phyloP scores from a whole-genome alignment of 768 basidiomycete genomes.

The Pleurotus platypus region DNA sequence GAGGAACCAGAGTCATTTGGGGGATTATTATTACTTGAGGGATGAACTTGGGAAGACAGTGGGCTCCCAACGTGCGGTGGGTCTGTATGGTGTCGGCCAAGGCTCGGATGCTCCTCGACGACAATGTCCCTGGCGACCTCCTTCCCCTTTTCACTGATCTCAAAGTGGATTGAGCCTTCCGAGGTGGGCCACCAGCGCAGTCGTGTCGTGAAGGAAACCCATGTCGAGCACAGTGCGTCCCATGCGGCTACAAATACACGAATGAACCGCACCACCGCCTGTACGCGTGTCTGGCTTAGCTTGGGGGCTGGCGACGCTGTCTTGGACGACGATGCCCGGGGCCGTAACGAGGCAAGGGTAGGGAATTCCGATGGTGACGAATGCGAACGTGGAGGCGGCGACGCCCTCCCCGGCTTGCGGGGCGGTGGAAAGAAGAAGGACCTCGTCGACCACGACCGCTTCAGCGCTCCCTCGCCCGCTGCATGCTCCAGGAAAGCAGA shows the following conservation, averaged over 20 bases:
- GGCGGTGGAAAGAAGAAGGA: conserved; percentile 43
- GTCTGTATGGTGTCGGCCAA: neutral
- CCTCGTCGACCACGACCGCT: conserved; percentile 58
- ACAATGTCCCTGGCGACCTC: neutral
- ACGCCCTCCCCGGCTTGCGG: conserved; percentile 14
- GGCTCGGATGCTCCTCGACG: neutral
- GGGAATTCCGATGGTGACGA: conserved; percentile 58
- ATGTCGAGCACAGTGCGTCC: conserved; percentile 63
- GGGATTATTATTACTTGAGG: conserved; percentile 10
- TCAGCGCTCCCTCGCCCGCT: conserved; percentile 24
- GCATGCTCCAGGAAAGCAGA: conserved; percentile 21
- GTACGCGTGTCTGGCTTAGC: conserved; percentile 27
- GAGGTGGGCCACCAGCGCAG: neutral
- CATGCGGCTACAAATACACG: conserved; percentile 68
- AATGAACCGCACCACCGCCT: conserved; percentile 53
- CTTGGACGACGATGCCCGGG: conserved; percentile 19
- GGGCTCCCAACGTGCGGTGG: neutral
- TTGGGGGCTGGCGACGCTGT: conserved; percentile 22
- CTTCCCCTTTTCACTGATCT: conserved; percentile 16
- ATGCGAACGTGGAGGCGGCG: conserved; percentile 51
- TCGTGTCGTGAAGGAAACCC: conserved; percentile 38
- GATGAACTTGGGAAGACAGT: conserved; percentile 11
- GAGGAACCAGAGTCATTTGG: conserved; percentile 17
- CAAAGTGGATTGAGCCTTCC: neutral
- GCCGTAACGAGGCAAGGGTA: conserved; percentile 29